Base-by-base conservation (phyloP, 306 rosid genomes). In the Sphenostylis stenocarpa region DNA sequence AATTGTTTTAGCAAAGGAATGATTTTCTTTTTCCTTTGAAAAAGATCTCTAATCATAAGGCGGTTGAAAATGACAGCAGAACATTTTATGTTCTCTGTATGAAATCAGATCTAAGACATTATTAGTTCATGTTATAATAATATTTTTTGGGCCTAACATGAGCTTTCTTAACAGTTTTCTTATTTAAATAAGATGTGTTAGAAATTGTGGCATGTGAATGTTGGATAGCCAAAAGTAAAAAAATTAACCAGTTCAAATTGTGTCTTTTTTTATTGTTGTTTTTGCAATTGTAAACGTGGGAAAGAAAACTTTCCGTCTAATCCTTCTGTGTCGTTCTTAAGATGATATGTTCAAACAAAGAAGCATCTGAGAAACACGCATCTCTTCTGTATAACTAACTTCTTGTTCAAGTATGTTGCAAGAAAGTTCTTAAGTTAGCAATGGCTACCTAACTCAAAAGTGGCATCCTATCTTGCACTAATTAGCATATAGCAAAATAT, bases 381-480 rank as follows among this genome's bases (percentile, higher is more conserved):
- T 43, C 77, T 36, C 67, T 78, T 56, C 14, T 74, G 20, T 51
- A 34, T 58, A 70, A 74, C 62, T 4, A 57, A 31, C 62, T 11
- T 14, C 62, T 11, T 14, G 47, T 45, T 63, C 28, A 65, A 26
- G 69, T 72, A 38, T 51, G 29, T 61, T 73, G 29, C 70, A 81
- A 73, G 77, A 44, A 81, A 81, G 61, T 74, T 31, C 73, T 57
- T 67, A 19, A 71, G 80, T 84, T 77, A 80, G 84, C 52, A 52
- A 75, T 78, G 72, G 6, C 77, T 60, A 76, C 77, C 77, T 77
- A 86, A 78, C 82, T 75, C 16, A 38, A 31, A 14, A 66, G 33
- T 28, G 45, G 63, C 72, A 34, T 73, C 23, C 53, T 61, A 77
- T 67, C 77, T 73, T 44, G 43, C 31, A 38, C 13, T 38, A 9